phyloP scores from a whole-genome alignment of 352 stramenopile species.

The Pythium plurisporium region DNA sequence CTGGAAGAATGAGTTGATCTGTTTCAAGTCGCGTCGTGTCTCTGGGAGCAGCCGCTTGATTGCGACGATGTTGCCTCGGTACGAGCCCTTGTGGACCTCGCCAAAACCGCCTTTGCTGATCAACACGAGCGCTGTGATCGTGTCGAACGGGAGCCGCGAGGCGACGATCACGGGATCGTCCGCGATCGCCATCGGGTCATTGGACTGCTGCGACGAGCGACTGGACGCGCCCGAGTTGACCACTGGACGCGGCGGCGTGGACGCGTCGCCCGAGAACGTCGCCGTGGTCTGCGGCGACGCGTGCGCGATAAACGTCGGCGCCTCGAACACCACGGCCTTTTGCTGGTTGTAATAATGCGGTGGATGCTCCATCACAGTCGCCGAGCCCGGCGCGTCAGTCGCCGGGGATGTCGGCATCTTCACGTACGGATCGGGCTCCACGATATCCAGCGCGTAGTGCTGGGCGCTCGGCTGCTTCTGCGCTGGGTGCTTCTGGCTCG shows the following conservation, averaged over 20 bases:
- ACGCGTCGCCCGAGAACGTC: not conserved
- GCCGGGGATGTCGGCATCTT: constrained; percentile 8
- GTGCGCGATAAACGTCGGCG: not conserved
- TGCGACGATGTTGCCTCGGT: constrained; percentile 5
- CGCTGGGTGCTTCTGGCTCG: not conserved
- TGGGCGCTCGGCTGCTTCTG: not conserved
- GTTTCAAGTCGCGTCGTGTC: no score
- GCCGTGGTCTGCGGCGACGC: not conserved
- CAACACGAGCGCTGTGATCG: constrained; percentile 5
- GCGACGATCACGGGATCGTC: constrained; percentile 5
- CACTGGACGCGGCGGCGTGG: not conserved
- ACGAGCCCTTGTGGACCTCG: constrained; percentile 5
- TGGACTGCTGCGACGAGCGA: not conserved
- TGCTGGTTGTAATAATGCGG: not conserved
- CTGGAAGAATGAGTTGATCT: constrained; percentile 13
- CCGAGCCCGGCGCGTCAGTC: not conserved
- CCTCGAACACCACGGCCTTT: not conserved
- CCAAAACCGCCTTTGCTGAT: constrained; percentile 4
- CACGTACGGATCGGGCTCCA: not conserved
- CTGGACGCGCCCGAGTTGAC: constrained; percentile 4
- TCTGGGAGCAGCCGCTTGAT: constrained; percentile 4
- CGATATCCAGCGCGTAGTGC: not conserved
- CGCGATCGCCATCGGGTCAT: not conserved
- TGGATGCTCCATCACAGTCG: not conserved
- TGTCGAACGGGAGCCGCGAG: constrained; percentile 10